phyloP scores from a whole-genome alignment of 2,329 filamentous ascomycete genomes.

The Escovopsis sp. region DNA sequence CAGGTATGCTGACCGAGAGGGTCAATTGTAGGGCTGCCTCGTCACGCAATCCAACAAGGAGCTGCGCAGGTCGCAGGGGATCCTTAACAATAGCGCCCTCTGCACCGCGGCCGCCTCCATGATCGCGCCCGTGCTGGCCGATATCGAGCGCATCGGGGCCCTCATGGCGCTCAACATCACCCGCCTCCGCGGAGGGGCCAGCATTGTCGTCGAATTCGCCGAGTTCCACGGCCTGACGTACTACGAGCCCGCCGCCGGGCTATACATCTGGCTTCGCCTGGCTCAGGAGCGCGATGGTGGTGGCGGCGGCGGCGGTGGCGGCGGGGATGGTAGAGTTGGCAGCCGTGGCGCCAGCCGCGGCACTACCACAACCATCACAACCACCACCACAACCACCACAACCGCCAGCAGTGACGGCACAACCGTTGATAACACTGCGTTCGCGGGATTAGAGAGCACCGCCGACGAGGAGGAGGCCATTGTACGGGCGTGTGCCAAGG shows the following conservation, averaged over 20 bases:
- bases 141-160: background rate
- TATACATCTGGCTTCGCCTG: slow-evolving; percentile 3
- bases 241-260: slow-evolving; percentile 4
- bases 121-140: background rate
- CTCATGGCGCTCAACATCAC: background rate
- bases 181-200: background rate
- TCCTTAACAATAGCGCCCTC: slow-evolving; percentile 3
- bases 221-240: slow-evolving; percentile 3
- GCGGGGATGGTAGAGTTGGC: too few species aligned
- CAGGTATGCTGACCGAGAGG: background rate
- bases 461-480: slow-evolving; percentile 2
- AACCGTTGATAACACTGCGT: too few species aligned
- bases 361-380: too few species aligned
- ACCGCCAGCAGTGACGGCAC: too few species aligned
- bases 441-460: too few species aligned
- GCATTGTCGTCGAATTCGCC: slow-evolving; percentile 1
- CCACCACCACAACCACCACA: too few species aligned
- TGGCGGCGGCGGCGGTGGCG: too few species aligned
- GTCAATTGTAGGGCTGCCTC: slow-evolving; percentile 1
- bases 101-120: slow-evolving; percentile 3
- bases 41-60: slow-evolving; percentile 3
- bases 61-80: slow-evolving; percentile 3
- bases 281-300: background rate
- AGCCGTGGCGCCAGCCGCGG: too few species aligned
- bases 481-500: background rate